Base-by-base conservation (phyloP, 176 grass and related monocot genomes). In the Aegilops umbellulata region DNA sequence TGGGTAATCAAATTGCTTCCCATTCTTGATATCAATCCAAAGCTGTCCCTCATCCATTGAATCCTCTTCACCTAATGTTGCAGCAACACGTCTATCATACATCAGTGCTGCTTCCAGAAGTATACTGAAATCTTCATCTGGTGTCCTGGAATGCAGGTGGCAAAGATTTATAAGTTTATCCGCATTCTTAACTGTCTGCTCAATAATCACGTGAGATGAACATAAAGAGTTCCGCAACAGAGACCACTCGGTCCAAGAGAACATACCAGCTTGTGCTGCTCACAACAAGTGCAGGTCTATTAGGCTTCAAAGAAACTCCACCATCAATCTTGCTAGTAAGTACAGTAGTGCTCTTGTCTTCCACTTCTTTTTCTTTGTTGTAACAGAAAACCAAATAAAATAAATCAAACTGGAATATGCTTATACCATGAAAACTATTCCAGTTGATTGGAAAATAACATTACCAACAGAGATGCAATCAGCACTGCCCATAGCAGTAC, bases 251-350 rank as follows among this genome's bases (percentile, higher is more conserved):
- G 68, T 80, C 51, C 47, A 80, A 73, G 51, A 92, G 60, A 90
- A 79, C 92, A 79, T 29, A 99, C 97, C 94, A 99, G 61, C 97
- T 99, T 85, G 97, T 97, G 85, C 94, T 97, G 87, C 97, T 99
- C 69, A 99, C 92, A 71, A 99, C 76, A 88, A 99, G 82, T 74
- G 92, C 94, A 0, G 94, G 97, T 60, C 90, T 90, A 74, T 88
- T 96, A 87, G 92, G 82, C 78, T 99, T 99, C 81, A 94, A 87
- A 36, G 85, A 86, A 85, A 99, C 74, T 55, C 69, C 65, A 68
- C 78, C 83, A 71, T 87, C 53, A 65, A 29, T 88, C 70, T 74
- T 80, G 53, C 44, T 87, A 62, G 88, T 96, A 80, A 99, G 92
- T 5, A 79, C 65, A 47, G 86, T 91, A 77, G 58, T 44, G 22